Evolutionary conservation across 352 stramenopile genomes (phyloP).

Genomic region (Globisporangium rhizosaccharum): DNA sequence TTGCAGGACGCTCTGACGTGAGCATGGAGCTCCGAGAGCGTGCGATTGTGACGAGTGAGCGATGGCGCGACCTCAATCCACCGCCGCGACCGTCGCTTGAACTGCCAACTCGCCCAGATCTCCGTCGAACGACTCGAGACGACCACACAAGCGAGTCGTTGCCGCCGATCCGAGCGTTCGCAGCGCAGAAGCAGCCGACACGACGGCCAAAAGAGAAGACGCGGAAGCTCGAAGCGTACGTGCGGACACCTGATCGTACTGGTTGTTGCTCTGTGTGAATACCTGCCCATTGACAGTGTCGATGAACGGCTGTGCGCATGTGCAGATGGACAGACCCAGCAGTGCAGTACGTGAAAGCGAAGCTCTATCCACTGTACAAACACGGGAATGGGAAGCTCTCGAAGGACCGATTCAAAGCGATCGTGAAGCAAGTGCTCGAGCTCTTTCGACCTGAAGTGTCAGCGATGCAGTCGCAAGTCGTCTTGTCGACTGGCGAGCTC

Average conservation of each 20-base stretch:
- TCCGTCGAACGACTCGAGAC: constrained; percentile 1
- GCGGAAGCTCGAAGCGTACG: constrained; percentile 42
- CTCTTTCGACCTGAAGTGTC: constrained; percentile 55
- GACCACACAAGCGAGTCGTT: constrained; percentile 16
- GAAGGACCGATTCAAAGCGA: constrained; percentile 73
- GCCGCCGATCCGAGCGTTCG: constrained; percentile 41
- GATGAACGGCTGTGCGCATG: not conserved
- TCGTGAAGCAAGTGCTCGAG: constrained; percentile 63
- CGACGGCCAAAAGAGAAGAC: constrained; percentile 31
- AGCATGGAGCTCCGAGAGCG: constrained; percentile 32
- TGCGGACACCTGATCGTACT: not conserved
- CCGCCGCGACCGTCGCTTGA: constrained; percentile 11
- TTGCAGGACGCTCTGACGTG: constrained; percentile 25
- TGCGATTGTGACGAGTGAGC: constrained; percentile 32
- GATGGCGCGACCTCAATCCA: constrained; percentile 40
- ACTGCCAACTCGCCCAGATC: constrained; percentile 11
- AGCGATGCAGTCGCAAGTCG: constrained; percentile 51
- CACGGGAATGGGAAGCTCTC: constrained; percentile 47
- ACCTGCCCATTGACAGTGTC: not conserved
- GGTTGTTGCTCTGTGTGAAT: not conserved
- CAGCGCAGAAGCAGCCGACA: constrained; percentile 24
- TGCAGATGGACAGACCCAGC: constrained; percentile 43
- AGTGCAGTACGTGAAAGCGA: constrained; percentile 76
- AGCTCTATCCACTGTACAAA: constrained; percentile 80
- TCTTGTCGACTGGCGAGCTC: constrained; percentile 34